Evolutionary conservation across 805 yeast genomes (phyloP), one percentile per base, ranked within the genome.

Genomic region (Yamadazyma insecticola): DNA sequence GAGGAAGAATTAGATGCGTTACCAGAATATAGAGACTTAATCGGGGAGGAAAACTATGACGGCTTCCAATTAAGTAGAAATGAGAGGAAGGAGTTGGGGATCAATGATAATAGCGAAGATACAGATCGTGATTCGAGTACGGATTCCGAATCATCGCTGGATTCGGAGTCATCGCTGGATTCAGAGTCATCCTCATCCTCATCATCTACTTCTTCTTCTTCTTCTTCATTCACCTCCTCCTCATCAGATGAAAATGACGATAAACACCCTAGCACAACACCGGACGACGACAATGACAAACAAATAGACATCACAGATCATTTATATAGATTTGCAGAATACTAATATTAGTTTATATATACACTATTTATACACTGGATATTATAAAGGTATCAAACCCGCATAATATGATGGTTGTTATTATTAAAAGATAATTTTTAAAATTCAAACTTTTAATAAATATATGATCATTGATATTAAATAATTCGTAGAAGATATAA

Each of bases 401-500:
- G 9, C 22, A 17, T 18, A 34, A n/a, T 13, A 34, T 12, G 6
- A 29, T 4, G 25, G 27, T 22, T 10, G 27, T 8, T n/a, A 34
- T 17, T 6, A 29, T 23, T 12, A 34, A 29, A 15, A 22, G 29
- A 9, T 20, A 5, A 18, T 34, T 34, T 5, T 22, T 34, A 22
- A 22, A 22, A 21, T 26, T 34, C 11, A 34, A 26, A 13, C n/a
- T n/a, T n/a, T 11, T 29, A 9, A 34, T 11, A n/a, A n/a, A 13
- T n/a, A 12, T 7, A 9, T 16, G 24, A 19, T 22, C 14, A 16
- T 28, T 31, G 19, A 30, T 28, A 24, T 32, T 34, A 21, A 27
- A 28, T 24, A 41, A 33, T 31, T 59, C 66, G 35, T 47, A 56
- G 26, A 61, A 48, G 11, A 59, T 43, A 25, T 53, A 60, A 36